These are phyloP conservation scores for Daldinia bambusicola DNA, from an alignment of 495 filamentous ascomycete species.

Conservation along the genomic window DNA sequence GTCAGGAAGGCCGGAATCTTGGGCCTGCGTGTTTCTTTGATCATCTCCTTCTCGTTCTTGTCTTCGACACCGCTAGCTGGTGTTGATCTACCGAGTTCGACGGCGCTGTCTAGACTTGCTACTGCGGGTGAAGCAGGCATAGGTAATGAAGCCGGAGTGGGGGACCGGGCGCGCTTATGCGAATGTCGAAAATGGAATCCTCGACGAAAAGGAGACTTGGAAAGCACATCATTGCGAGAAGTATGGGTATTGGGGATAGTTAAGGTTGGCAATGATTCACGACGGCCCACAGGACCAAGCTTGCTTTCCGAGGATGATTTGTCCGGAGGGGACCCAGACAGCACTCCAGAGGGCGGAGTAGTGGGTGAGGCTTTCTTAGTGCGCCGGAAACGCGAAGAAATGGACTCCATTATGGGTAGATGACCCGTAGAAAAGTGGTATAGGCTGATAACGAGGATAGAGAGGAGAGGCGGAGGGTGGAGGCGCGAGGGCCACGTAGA, in stretches of 20 bases:
- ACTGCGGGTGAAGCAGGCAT: constrained; percentile 44
- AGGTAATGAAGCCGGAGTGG: constrained; percentile 48
- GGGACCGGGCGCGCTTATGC: constrained; percentile 56
- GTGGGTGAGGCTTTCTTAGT: constrained; percentile 25
- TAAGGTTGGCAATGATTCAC: constrained; percentile 35
- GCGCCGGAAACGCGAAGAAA: constrained; percentile 46
- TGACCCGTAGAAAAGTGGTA: not conserved
- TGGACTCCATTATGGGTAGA: constrained; percentile 40
- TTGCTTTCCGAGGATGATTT: constrained; percentile 24
- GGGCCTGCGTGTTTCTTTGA: constrained; percentile 33
- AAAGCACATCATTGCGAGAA: constrained; percentile 11
- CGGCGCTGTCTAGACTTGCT: constrained; percentile 33
- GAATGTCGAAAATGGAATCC: constrained; percentile 37
- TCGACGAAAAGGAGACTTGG: constrained; percentile 44
- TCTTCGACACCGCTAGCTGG: constrained; percentile 36
- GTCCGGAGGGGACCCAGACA: constrained; percentile 35
- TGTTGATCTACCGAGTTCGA: constrained; percentile 45
- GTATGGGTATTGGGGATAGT: constrained; percentile 33
- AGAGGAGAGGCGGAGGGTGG: not conserved
- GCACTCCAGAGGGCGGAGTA: constrained; percentile 4
- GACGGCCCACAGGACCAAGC: constrained; percentile 9
- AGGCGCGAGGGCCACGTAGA: constrained; percentile 8
- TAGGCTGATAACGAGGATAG: not conserved
- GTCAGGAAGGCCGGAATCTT: constrained; percentile 59
- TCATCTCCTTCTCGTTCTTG: constrained; percentile 31